A percentile compares a stretch with the other conserved stretches of the same genome.
phyloP scores from a whole-genome alignment of 176 grass and related monocot species.

The barley (Hordeum vulgare) region MorexV3_pseudomolecules_assembly NC_058522.1:354420189-354420688 shows the following conservation, averaged over 20 bases:
- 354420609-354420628: conserved; percentile 20
- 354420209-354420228: conserved; percentile 62
- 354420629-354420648: not conserved
- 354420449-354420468: conserved; percentile 46
- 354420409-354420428: not conserved
- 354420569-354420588: conserved; percentile 2
- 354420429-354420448: conserved; percentile 29
- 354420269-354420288: conserved; percentile 37
- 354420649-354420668: not conserved
- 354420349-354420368: conserved; percentile 32
- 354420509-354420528: conserved; percentile 41
- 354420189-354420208: not conserved
- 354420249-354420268: conserved; percentile 56
- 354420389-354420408: conserved; percentile 41
- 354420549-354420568: conserved; percentile 1
- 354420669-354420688: not conserved
- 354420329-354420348: not conserved
- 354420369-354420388: conserved; percentile 44
- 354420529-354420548: conserved; percentile 28
- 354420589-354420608: conserved; percentile 17
- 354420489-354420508: conserved; percentile 57
- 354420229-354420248: conserved; percentile 86
- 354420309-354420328: conserved; percentile 50
- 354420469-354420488: conserved; percentile 52
- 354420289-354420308: conserved; percentile 47